These are phyloP conservation scores for Trichomonascaceae sp. DNA, from an alignment of 1,139 yeast species.

Conservation along the genomic window DNA sequence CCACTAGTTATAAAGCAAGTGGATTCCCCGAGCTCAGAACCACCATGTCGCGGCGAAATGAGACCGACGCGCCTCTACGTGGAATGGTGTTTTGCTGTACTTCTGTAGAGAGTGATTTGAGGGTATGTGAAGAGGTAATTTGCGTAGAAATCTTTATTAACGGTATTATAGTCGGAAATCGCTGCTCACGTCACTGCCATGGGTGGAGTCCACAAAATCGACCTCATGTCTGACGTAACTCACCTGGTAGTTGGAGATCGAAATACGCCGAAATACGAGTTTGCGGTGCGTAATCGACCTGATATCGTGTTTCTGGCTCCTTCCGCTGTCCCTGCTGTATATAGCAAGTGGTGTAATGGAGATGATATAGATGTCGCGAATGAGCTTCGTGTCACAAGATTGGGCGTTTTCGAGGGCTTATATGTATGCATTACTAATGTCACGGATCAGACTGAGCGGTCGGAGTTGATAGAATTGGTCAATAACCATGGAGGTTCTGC, in stretches of 20 bases:
- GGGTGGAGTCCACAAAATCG: conserved; percentile 59
- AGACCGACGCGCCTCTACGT: conserved; percentile 20
- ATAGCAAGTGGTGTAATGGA: conserved; percentile 51
- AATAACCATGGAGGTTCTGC: conserved; percentile 53
- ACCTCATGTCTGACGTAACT: conserved; percentile 62
- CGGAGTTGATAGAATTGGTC: conserved; percentile 38
- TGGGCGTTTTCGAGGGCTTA: conserved; percentile 45
- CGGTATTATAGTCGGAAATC: conserved; percentile 13
- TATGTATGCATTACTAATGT: conserved; percentile 52
- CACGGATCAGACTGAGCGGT: conserved; percentile 26
- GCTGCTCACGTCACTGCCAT: conserved; percentile 40
- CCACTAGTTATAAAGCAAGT: background rate
- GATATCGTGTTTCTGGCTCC: conserved; percentile 55
- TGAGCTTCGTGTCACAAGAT: conserved; percentile 26
- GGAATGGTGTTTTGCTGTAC: conserved; percentile 31
- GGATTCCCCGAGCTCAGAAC: background rate
- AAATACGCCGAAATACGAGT: conserved; percentile 62
- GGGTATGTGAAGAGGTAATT: conserved; percentile 17
- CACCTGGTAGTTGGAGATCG: conserved; percentile 63
- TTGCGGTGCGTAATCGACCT: conserved; percentile 51
- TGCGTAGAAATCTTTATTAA: background rate
- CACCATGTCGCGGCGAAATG: conserved; percentile 7
- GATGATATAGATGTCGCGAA: conserved; percentile 34
- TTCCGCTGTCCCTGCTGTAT: conserved; percentile 41
- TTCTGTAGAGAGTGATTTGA: conserved; percentile 23